phyloP scores from a whole-genome alignment of 208 protist species.

The Leishmania tarentolae region DNA sequence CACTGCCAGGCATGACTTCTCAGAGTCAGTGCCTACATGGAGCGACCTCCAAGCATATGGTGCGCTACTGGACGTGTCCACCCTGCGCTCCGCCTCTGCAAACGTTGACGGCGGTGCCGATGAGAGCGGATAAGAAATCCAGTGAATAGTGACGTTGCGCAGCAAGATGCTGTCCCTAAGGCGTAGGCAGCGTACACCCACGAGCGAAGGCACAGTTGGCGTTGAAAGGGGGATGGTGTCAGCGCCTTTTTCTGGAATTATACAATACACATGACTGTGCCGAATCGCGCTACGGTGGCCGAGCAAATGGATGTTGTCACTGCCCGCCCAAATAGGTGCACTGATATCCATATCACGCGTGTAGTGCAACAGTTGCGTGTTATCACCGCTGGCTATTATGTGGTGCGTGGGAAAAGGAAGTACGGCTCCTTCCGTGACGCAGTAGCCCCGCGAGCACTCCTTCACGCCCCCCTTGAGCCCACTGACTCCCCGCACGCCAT shows the following conservation, averaged over 20 bases:
- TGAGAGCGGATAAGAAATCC: background rate
- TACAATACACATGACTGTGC: constrained; percentile 36
- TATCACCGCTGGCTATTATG: constrained; percentile 23
- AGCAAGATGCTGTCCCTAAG: constrained; percentile 10
- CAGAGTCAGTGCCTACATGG: background rate
- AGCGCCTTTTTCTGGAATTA: background rate
- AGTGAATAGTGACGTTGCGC: constrained; percentile 26
- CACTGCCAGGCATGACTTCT: constrained; percentile 12
- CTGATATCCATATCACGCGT: background rate
- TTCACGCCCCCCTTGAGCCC: background rate
- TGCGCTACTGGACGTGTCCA: background rate
- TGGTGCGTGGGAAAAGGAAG: constrained; percentile 3
- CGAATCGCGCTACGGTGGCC: constrained; percentile 9
- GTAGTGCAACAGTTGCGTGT: constrained; percentile 23
- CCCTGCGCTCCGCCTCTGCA: background rate
- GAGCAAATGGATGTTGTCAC: constrained; percentile 16
- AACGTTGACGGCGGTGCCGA: background rate
- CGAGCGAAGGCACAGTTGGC: constrained; percentile 19
- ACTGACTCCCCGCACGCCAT: background rate
- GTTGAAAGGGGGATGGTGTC: background rate
- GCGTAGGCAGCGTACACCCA: constrained; percentile 16
- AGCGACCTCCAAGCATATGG: background rate
- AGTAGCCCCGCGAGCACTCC: background rate
- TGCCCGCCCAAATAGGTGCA: background rate
- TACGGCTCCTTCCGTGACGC: background rate